phyloP scores from a whole-genome alignment of 148 eudicot species.

The Mesembryanthemum crystallinum region DNA sequence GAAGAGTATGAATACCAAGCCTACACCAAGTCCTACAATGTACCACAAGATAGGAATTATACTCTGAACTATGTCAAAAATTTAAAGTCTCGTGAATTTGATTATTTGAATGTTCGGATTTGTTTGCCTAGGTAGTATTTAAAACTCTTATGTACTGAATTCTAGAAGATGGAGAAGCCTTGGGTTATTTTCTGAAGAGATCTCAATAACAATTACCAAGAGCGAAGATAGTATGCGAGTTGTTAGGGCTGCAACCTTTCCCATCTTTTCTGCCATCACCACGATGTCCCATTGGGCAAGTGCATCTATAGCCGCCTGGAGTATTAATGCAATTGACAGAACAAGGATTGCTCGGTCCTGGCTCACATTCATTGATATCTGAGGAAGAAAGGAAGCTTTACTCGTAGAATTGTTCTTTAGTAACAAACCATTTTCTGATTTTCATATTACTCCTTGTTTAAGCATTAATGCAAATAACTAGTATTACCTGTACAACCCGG shows the following conservation, averaged over 20 bases:
- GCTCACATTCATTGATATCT: constrained; percentile 24
- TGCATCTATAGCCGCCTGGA: constrained; percentile 20
- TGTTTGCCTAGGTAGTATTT: too few relatives aligned
- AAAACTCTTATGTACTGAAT: too few relatives aligned
- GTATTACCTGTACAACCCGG: constrained; percentile 30
- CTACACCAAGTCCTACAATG: constrained; percentile 22
- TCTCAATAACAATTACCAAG: constrained; percentile 24
- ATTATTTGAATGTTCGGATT: too few relatives aligned
- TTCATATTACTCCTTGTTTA: too few relatives aligned
- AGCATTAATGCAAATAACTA: too few relatives aligned
- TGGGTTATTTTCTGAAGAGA: too few relatives aligned
- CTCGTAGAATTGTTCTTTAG: neutral
- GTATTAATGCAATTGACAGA: constrained; percentile 14
- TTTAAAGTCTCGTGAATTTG: too few relatives aligned
- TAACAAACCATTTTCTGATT: neutral
- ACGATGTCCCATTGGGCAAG: constrained; percentile 21
- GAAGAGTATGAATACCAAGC: constrained; percentile 26
- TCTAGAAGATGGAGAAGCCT: too few relatives aligned
- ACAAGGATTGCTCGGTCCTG: constrained; percentile 17
- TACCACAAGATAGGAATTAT: neutral
- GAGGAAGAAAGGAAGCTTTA: neutral
- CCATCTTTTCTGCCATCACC: constrained; percentile 30
- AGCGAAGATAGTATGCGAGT: constrained; percentile 9
- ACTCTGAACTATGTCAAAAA: too few relatives aligned
- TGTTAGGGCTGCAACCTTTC: constrained; percentile 20